These are phyloP conservation scores for Talaromyces rugulosus DNA, from an alignment of 2,329 filamentous ascomycete genomes.

Conservation along the genomic window DNA sequence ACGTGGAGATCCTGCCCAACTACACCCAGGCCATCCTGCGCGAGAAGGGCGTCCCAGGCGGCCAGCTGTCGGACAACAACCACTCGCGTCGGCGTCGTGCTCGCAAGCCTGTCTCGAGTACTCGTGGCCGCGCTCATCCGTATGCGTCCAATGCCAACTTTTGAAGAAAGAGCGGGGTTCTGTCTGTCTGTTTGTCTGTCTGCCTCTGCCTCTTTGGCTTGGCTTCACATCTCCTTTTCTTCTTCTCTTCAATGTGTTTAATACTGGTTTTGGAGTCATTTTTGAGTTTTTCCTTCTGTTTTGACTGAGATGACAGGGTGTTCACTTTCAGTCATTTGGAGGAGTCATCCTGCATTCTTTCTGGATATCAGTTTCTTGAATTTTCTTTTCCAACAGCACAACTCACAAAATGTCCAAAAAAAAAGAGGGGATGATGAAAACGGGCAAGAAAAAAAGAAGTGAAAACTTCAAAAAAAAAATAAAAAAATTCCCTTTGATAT, in stretches of 20 bases:
- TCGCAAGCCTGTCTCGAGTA: neutral
- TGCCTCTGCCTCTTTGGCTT: neutral
- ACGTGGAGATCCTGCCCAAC: conserved; percentile 37
- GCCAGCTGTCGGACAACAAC: neutral
- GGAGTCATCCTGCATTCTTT: neutral
- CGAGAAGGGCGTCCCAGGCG: conserved; percentile 13
- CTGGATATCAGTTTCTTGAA: neutral
- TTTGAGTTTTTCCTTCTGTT: too few relatives aligned
- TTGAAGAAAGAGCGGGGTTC: neutral
- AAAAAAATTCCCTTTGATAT: neutral
- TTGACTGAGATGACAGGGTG: neutral
- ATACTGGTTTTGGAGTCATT: neutral
- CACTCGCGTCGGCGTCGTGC: conserved; percentile 5
- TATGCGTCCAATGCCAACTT: neutral
- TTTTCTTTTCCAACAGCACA: neutral
- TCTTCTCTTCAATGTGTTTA: neutral
- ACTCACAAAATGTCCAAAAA: neutral
- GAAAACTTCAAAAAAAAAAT: neutral
- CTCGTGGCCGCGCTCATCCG: neutral
- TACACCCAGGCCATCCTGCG: conserved; percentile 17
- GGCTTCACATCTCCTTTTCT: neutral
- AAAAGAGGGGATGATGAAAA: neutral
- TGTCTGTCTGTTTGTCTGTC: too few relatives aligned
- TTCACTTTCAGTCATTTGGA: neutral
- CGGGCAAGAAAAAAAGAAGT: neutral